phyloP scores from a whole-genome alignment of 768 basidiomycete species.

The Sistotremastrum niveocremeum region DNA sequence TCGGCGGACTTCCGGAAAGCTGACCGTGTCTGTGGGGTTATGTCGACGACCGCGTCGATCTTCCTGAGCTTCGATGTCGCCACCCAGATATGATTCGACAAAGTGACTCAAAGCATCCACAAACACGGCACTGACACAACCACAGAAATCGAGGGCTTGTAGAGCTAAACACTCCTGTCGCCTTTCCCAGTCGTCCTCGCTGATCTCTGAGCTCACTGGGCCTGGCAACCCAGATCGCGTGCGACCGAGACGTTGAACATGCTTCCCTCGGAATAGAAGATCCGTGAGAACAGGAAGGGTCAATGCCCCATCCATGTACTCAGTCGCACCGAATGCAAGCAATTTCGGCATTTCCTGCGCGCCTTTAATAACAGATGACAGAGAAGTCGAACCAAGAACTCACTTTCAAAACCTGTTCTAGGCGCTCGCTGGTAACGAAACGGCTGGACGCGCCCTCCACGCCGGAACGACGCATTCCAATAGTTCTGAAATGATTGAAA shows the following conservation, averaged over 20 bases:
- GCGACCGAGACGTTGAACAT: constrained; percentile 53
- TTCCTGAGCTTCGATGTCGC: constrained; percentile 13
- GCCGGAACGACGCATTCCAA: constrained; percentile 87
- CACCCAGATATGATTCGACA: constrained; percentile 49
- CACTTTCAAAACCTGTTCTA: constrained; percentile 69
- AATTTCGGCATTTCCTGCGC: constrained; percentile 79
- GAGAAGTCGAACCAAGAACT: constrained; percentile 8
- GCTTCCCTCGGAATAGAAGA: constrained; percentile 73
- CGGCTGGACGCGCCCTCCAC: constrained; percentile 81
- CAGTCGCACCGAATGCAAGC: constrained; percentile 83
- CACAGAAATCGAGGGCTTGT: constrained; percentile 86
- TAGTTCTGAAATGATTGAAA: constrained; percentile 95
- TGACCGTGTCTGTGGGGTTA: constrained; percentile 23
- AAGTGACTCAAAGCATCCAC: constrained; percentile 77
- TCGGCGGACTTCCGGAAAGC: constrained; percentile 58
- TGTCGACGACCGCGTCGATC: constrained; percentile 17
- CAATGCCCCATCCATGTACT: constrained; percentile 95
- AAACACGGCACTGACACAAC: constrained; percentile 87
- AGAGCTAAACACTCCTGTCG: constrained; percentile 63
- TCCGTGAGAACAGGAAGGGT: constrained; percentile 78
- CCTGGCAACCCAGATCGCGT: constrained; percentile 35
- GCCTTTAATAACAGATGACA: constrained; percentile 5
- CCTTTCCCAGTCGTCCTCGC: constrained; percentile 68
- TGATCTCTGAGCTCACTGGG: constrained; percentile 40
- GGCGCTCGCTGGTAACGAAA: constrained; percentile 84